A percentile compares a stretch with the other conserved stretches of the same genome.
phyloP scores from a whole-genome alignment of 106 monocot species.

The Dendrobium nobile region DNA sequence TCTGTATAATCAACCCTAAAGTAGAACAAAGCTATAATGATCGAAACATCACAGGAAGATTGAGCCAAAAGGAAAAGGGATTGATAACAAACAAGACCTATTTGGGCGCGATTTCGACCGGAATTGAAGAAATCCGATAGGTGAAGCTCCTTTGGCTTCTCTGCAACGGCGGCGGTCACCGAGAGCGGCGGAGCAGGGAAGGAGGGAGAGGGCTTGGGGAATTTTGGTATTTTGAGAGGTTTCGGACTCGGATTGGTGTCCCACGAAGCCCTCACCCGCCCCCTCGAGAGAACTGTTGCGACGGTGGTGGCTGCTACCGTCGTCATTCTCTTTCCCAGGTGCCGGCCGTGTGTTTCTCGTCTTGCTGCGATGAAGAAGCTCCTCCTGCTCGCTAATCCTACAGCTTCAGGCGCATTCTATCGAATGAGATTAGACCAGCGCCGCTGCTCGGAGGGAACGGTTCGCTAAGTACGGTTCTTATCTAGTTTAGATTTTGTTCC shows the following conservation, averaged over 20 bases:
- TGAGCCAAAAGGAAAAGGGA: neutral
- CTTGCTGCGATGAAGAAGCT: neutral
- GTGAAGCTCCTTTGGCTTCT: conserved; percentile 11
- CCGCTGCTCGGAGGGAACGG: too few species aligned
- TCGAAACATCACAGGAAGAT: neutral
- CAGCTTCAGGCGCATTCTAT: too few species aligned
- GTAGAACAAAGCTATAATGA: neutral
- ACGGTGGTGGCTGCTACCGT: neutral
- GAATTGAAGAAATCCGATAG: conserved; percentile 8
- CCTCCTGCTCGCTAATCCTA: too few species aligned
- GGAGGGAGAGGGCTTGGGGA: conserved; percentile 16
- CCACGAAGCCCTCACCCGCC: conserved; percentile 39
- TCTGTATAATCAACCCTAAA: neutral
- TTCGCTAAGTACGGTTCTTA: too few species aligned
- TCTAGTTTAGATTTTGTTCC: too few species aligned
- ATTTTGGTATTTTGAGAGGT: conserved; percentile 10
- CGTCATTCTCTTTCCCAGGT: neutral
- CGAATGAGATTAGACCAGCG: too few species aligned
- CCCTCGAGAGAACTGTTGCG: conserved; percentile 9
- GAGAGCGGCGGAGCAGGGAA: conserved; percentile 8
- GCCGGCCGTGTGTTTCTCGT: neutral
- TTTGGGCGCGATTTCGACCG: neutral
- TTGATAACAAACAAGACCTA: neutral
- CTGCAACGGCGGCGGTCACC: conserved; percentile 11
- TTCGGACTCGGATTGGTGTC: conserved; percentile 34